Percentiles rank a stretch among this genome's conserved stretches.
These are phyloP conservation scores for Haplosporangium sp. DNA, from an alignment of 371 early-diverging fungal genomes.

Conservation along the genomic window DNA sequence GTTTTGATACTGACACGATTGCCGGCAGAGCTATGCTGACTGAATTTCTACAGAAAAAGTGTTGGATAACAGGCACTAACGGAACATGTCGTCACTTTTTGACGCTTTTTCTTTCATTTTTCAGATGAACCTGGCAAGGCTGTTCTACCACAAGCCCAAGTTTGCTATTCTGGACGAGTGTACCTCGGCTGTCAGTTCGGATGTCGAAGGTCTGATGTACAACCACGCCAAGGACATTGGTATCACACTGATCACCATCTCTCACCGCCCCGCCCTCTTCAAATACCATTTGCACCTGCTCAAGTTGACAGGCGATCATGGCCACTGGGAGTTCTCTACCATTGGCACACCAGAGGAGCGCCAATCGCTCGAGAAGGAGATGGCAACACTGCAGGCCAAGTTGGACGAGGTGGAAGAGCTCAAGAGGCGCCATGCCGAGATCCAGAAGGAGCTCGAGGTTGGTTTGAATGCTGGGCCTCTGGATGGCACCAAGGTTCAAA, in stretches of 20 bases:
- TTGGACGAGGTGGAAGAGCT: constrained; percentile 78
- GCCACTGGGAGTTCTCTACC: constrained; percentile 82
- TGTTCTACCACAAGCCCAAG: constrained; percentile 88
- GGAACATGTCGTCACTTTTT: neutral
- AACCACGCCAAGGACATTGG: constrained; percentile 86
- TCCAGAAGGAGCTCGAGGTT: constrained; percentile 71
- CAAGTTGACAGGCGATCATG: constrained; percentile 76
- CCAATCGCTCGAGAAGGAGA: constrained; percentile 86
- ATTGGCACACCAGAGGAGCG: constrained; percentile 82
- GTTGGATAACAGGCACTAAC: too few relatives aligned
- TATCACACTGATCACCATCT: constrained; percentile 87
- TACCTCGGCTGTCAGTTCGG: constrained; percentile 88
- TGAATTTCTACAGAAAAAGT: neutral
- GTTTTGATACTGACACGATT: too few relatives aligned
- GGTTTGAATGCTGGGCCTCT: constrained; percentile 52
- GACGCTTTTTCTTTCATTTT: constrained; percentile 3
- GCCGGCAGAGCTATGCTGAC: neutral
- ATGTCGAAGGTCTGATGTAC: constrained; percentile 93
- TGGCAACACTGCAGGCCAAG: constrained; percentile 77
- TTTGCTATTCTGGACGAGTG: constrained; percentile 84
- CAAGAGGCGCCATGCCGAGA: constrained; percentile 73
- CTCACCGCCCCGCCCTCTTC: constrained; percentile 89
- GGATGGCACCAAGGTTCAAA: constrained; percentile 54
- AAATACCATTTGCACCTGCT: constrained; percentile 88
- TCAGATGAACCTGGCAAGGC: constrained; percentile 76